Percentiles rank a stretch among this genome's conserved stretches.
Evolutionary conservation across 106 monocot species (phyloP).

Genomic region (Dendrobium huoshanense): DNA sequence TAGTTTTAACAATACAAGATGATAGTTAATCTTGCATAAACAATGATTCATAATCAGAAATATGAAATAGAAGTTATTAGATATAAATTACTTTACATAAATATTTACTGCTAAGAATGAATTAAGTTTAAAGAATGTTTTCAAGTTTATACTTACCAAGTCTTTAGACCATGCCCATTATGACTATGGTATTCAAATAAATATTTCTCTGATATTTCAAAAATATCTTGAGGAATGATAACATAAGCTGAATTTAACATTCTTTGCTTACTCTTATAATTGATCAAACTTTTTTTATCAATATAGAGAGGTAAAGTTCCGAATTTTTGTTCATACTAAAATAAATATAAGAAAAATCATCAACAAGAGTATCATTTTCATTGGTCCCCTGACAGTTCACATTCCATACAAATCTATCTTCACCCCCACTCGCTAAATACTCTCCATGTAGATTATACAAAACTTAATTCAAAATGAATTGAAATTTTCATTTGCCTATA

Average conservation of each 20-base stretch:
- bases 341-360: constrained; percentile 33
- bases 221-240: constrained; percentile 50
- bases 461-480: no score
- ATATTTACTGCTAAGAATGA: not conserved
- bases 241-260: constrained; percentile 54
- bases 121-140: constrained; percentile 8
- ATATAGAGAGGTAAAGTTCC: constrained; percentile 34
- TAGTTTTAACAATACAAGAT: constrained; percentile 61
- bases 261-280: constrained; percentile 23
- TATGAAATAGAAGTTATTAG: not conserved
- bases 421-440: constrained; percentile 69
- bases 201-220: constrained; percentile 55
- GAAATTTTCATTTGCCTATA: no score
- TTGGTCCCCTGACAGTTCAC: constrained; percentile 19
- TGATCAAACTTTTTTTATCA: constrained; percentile 24
- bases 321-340: constrained; percentile 24
- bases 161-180: constrained; percentile 65
- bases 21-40: constrained; percentile 59
- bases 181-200: constrained; percentile 68
- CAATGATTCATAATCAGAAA: constrained; percentile 7
- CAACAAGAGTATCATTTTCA: constrained; percentile 27
- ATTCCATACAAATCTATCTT: constrained; percentile 74
- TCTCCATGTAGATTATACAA: constrained; percentile 10
- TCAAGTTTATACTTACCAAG: constrained; percentile 4
- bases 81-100: not conserved